Base-by-base conservation (phyloP, 2,329 filamentous ascomycete species). In the Monosporascus sp. region DNA sequence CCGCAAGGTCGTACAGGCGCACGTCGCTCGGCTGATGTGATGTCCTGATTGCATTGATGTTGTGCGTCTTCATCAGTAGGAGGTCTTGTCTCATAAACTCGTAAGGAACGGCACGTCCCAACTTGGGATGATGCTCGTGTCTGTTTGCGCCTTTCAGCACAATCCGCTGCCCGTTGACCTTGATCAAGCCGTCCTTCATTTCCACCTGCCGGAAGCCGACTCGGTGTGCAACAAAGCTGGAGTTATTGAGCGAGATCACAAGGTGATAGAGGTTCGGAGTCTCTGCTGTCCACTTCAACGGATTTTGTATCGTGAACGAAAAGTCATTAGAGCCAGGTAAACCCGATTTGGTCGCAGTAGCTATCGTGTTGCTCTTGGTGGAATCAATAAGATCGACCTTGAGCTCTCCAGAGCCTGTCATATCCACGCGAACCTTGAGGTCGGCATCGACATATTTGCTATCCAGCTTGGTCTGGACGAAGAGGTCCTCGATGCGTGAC, bases 261-360 rank as follows among this genome's bases (percentile, higher is more conserved):
- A 77, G 64, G 17, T 73, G 70, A 35, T 86, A 85, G 0, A 86
- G 68, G 31, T 77, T 72, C 1, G 82, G 82, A 1, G 76, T 77
- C 65, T 86, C 83, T 2, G 83, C 83, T 4, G 81, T 83, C 83
- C 83, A 86, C 57, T 84, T 82, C 15, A 68, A 50, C 53, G 81
- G 80, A 24, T 77, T 70, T 24, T 70, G 51, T 18, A 84, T 58
- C 50, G 59, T 50, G 7, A 67, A 50, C 1, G 61, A 63, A 44
- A 67, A 62, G 8, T 64, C 56, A 15, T 55, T 44, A 4, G 53
- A 36, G 31, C 57, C 80, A 56, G 81, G 77, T 22, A 55, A 55
- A 11, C 54, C 50, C 3, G 52, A 18, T 47, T 52, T 86, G 77
- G 63, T 85, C 79, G 49, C 81, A 70, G 63, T 85, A 81, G 57